Percentiles rank a stretch among this genome's conserved stretches.
Conservation (phyloP, 352 stramenopile genomes). For the Halophytophthora batemanensis region DNA sequence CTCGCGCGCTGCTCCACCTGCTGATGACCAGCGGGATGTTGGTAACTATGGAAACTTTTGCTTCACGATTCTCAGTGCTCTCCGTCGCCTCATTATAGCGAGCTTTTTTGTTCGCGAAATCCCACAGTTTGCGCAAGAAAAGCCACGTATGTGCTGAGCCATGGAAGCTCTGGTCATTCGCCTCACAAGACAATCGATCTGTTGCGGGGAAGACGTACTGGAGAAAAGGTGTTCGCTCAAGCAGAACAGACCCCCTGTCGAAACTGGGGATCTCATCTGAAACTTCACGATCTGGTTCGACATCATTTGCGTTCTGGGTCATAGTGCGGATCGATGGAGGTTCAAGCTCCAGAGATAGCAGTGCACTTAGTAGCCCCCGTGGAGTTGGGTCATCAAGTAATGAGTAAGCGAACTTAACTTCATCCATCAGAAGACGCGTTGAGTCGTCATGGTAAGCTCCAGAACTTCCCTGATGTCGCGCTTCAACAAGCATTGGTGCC, state of each 20-base stretch:
- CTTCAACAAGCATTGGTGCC: conserved; percentile 11
- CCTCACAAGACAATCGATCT: conserved; percentile 14
- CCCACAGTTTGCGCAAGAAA: conserved; percentile 27
- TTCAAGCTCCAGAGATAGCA: conserved; percentile 9
- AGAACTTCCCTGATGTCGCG: conserved; percentile 12
- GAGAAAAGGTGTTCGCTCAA: neutral
- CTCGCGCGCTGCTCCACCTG: conserved; percentile 1
- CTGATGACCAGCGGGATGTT: conserved; percentile 7
- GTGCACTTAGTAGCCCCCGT: conserved; percentile 2
- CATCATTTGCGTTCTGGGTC: too few species aligned
- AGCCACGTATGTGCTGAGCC: conserved; percentile 24
- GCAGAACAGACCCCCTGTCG: too few species aligned
- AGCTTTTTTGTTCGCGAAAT: conserved; percentile 1
- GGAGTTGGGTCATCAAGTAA: conserved; percentile 1
- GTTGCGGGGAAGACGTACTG: conserved; percentile 14
- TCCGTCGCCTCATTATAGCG: neutral
- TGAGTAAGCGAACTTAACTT: conserved; percentile 9
- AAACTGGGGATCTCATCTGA: too few species aligned
- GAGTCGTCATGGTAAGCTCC: conserved; percentile 7
- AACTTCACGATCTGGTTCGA: too few species aligned
- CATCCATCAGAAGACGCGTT: conserved; percentile 11
- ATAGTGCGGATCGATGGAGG: too few species aligned
- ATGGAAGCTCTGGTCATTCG: conserved; percentile 23
- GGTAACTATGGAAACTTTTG: conserved; percentile 3
- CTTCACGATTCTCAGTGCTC: neutral